phyloP scores from a whole-genome alignment of 2,329 filamentous ascomycete species.

The Mycosphaerella sp. region DNA sequence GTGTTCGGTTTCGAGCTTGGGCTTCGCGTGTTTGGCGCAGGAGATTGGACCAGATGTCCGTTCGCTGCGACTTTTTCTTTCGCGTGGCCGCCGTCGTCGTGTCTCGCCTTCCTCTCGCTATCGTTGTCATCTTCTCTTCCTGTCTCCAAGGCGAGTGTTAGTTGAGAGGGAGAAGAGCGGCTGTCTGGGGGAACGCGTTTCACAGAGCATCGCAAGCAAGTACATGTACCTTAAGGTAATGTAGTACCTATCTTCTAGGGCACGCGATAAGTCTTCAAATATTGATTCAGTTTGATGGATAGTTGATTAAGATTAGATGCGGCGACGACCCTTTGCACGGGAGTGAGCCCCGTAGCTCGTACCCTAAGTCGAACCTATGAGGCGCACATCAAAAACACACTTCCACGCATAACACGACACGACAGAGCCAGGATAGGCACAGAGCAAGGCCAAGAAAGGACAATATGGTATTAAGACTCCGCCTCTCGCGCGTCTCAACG shows the following conservation, averaged over 20 bases:
- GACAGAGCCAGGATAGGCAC: no score
- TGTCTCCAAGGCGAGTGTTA: not conserved
- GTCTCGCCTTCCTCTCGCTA: slow-evolving; percentile 14
- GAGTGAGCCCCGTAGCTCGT: not conserved
- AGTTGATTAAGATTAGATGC: not conserved
- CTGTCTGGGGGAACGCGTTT: no score
- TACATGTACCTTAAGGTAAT: not conserved
- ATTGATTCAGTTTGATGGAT: not conserved
- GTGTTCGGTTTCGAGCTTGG: slow-evolving; percentile 32
- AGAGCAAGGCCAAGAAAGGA: not conserved
- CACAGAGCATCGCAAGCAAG: no score
- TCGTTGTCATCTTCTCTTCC: not conserved
- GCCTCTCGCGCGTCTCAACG: slow-evolving; percentile 83
- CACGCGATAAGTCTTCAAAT: not conserved
- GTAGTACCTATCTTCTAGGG: not conserved
- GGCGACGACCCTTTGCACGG: not conserved
- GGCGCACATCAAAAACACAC: no score
- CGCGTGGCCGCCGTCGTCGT: slow-evolving; percentile 10
- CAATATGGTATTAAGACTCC: slow-evolving; percentile 80
- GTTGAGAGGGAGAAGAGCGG: not conserved
- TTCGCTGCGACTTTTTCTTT: slow-evolving; percentile 28
- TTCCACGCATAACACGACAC: no score
- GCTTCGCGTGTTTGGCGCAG: slow-evolving; percentile 34
- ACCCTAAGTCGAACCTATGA: not conserved
- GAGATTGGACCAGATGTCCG: slow-evolving; percentile 33